Evolutionary conservation across 176 grass and related monocot species (phyloP).

Genomic region (Rhipidocladum racemiflorum): DNA sequence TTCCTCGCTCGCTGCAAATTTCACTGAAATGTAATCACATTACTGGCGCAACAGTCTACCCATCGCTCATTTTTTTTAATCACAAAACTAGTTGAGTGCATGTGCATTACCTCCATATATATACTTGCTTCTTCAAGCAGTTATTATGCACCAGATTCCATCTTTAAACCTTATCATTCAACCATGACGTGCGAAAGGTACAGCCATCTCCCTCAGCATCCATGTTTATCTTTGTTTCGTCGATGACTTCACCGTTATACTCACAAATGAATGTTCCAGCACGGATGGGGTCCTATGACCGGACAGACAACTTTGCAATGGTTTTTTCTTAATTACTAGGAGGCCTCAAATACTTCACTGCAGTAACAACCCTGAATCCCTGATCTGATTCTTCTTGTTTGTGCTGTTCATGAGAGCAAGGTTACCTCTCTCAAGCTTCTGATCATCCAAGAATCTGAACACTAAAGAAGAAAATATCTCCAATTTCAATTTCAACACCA

Average conservation of each 20-base stretch:
- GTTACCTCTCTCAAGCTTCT: constrained; percentile 76
- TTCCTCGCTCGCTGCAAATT: no score
- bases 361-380: constrained; percentile 55
- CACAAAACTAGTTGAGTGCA: no score
- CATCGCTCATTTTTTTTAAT: background rate
- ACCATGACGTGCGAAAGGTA: background rate
- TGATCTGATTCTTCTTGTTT: constrained; percentile 46
- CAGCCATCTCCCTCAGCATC: background rate
- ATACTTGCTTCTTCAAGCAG: constrained; percentile 39
- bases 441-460: background rate
- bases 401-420: constrained; percentile 67
- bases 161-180: constrained; percentile 4
- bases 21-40: background rate
- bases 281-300: constrained; percentile 59
- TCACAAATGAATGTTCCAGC: constrained; percentile 65
- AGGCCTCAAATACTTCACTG: constrained; percentile 31
- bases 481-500: constrained; percentile 39
- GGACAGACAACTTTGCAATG: constrained; percentile 38
- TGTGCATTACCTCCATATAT: no score
- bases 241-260: constrained; percentile 50
- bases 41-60: background rate
- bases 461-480: constrained; percentile 22
- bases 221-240: constrained; percentile 27
- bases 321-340: constrained; percentile 17
- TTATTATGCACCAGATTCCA: constrained; percentile 55